These are phyloP conservation scores for Hibiscus tridactylites DNA, from an alignment of 345 rosid genomes.

Conservation along the genomic window DNA sequence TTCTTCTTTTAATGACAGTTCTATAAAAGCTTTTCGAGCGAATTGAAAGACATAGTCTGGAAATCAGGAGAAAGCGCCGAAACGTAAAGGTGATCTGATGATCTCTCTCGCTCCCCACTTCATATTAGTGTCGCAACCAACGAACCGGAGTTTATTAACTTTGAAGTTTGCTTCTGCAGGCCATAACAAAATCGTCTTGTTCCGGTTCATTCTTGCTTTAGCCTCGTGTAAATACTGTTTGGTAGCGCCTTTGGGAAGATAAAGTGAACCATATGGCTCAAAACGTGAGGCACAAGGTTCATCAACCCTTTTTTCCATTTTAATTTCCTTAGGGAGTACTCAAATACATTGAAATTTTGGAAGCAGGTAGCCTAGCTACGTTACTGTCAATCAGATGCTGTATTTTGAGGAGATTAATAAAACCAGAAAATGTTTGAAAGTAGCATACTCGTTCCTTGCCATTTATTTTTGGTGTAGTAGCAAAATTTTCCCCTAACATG, in stretches of 20 bases:
- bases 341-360: slow-evolving; percentile 1
- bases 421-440: not conserved
- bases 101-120: slow-evolving; percentile 1
- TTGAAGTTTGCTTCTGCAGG: not conserved
- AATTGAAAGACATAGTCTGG: slow-evolving; percentile 81
- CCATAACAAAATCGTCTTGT: not conserved
- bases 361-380: no score
- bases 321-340: not conserved
- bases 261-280: not conserved
- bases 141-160: not conserved
- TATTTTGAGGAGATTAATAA: not conserved
- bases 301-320: not conserved
- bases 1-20: slow-evolving; percentile 43
- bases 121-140: not conserved
- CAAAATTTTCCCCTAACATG: no score
- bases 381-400: no score
- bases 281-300: not conserved
- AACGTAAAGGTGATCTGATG: slow-evolving; percentile 32
- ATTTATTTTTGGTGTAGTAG: no score
- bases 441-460: no score
- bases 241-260: not conserved
- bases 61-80: slow-evolving; percentile 46
- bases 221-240: not conserved
- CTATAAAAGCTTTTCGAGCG: slow-evolving; percentile 65
- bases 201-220: not conserved